Evolutionary conservation across 495 filamentous ascomycete genomes (phyloP), one percentile per base, ranked within the genome.

Genomic region (Bryoglossum gracile): DNA sequence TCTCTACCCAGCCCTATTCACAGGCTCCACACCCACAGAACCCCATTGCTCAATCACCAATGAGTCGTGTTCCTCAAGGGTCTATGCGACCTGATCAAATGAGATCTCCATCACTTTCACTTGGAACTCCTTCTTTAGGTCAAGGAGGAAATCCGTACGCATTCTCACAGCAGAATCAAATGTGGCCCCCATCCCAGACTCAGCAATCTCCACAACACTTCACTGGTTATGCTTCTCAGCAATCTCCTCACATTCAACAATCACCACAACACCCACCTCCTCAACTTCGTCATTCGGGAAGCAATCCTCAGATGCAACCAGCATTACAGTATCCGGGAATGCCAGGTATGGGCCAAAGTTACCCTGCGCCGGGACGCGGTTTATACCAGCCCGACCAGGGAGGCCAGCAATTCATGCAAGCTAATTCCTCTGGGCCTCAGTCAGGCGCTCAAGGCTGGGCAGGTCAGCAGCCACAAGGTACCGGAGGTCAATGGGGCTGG

Each of bases 221-320:
- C 38, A 28, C 55, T 23, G 33, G 21, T 13, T 62, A 59, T 35
- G 36, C 26, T 9, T 23, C 53, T 10, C 59, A 62, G 25, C 59
- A 51, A 46, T 59, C 59, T 13, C 59, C 26, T 10, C 59, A 62
- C 18, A 53, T 58, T 24, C 58, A 58, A 40, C 74, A 78, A 41
- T 71, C 73, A 13, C 71, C 78, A 18, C 76, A 81, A 25, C 77
- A 80, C 28, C 75, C 72, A 5, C 72, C 76, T 23, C 74, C 78
- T 21, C 81, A 81, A 50, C 68, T 82, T 13, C 81, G 78, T 22
- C 83, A 83, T 66, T 77, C 67, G 53, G 71, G 61, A 65, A 74
- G 54, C 52, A 77, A 64, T 39, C 70, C 78, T 33, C 81, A 83
- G 61, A 75, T 83, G 60, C 76, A 81, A 55, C 70, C 75, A 43